Percentiles rank a stretch among this genome's conserved stretches.
Evolutionary conservation across 192 early-diverging fungal genomes (phyloP).

Genomic region (Umbelopsis vinacea): DNA sequence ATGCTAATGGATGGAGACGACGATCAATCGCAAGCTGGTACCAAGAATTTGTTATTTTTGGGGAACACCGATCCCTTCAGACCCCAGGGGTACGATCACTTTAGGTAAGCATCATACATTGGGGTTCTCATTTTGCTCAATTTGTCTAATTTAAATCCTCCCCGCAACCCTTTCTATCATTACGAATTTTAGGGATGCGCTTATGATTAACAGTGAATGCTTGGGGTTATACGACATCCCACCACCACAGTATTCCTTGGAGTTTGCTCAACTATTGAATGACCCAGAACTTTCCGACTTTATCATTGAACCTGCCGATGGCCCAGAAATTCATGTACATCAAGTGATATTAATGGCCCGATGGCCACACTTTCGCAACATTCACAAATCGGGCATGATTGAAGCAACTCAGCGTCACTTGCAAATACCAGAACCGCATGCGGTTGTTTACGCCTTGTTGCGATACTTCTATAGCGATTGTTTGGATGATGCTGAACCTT

Average conservation of each 20-base stretch:
- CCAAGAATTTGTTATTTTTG: slow-evolving; percentile 52
- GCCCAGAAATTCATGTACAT: slow-evolving; percentile 56
- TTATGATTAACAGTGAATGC: slow-evolving; percentile 58
- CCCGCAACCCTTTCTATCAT: not conserved
- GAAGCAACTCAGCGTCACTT: slow-evolving; percentile 51
- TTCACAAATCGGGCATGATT: slow-evolving; percentile 52
- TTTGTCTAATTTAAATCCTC: too few relatives aligned
- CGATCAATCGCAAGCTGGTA: slow-evolving; percentile 32
- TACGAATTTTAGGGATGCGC: slow-evolving; percentile 39
- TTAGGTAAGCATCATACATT: slow-evolving; percentile 34
- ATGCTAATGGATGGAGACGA: slow-evolving; percentile 29
- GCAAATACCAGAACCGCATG: slow-evolving; percentile 55
- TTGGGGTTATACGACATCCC: slow-evolving; percentile 60
- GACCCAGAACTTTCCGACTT: slow-evolving; percentile 63
- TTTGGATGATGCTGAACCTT: slow-evolving; percentile 43
- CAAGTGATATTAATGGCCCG: slow-evolving; percentile 57
- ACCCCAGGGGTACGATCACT: slow-evolving; percentile 60
- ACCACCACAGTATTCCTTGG: slow-evolving; percentile 37
- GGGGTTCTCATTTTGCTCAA: too few relatives aligned
- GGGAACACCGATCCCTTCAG: slow-evolving; percentile 58
- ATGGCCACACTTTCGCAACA: slow-evolving; percentile 65
- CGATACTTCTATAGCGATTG: slow-evolving; percentile 64
- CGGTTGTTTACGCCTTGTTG: slow-evolving; percentile 54
- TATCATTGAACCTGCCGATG: slow-evolving; percentile 43
- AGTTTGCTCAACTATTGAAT: slow-evolving; percentile 54